These are phyloP conservation scores for Umbellularia californica DNA, from an alignment of 164 flowering plant species.

Conservation along the genomic window DNA sequence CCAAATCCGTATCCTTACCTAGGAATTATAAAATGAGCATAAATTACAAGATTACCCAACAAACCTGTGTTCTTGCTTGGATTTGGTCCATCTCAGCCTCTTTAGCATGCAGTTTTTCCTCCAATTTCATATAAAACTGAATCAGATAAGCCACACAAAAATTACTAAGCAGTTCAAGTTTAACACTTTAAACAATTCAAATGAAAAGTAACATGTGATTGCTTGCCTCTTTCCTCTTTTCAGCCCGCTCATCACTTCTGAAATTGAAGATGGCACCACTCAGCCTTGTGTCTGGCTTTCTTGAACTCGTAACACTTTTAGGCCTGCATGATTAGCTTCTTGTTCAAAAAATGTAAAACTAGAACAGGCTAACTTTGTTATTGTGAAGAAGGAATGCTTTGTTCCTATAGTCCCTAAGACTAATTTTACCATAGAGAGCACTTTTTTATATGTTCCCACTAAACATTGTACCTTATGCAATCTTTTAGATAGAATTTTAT, in stretches of 20 bases:
- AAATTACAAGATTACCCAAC: not conserved
- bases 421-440: too few species aligned
- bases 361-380: not conserved
- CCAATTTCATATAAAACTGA: constrained; percentile 55
- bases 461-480: too few species aligned
- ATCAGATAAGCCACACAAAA: constrained; percentile 4
- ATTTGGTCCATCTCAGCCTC: constrained; percentile 59
- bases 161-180: not conserved
- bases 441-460: too few species aligned
- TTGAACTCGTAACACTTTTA: constrained; percentile 21
- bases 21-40: not conserved
- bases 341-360: not conserved
- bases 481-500: too few species aligned
- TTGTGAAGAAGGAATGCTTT: too few species aligned
- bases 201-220: constrained; percentile 8
- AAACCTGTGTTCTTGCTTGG: constrained; percentile 61
- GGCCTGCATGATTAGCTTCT: constrained; percentile 24
- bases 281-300: constrained; percentile 23
- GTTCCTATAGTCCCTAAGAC: too few species aligned
- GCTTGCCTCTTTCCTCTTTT: constrained; percentile 72
- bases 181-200: not conserved
- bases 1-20: not conserved
- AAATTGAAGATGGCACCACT: constrained; percentile 31
- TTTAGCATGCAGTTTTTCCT: constrained; percentile 53
- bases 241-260: constrained; percentile 58